These are phyloP conservation scores for Triticum urartu DNA, from an alignment of 176 grass and related monocot species.

Conservation along the genomic window DNA sequence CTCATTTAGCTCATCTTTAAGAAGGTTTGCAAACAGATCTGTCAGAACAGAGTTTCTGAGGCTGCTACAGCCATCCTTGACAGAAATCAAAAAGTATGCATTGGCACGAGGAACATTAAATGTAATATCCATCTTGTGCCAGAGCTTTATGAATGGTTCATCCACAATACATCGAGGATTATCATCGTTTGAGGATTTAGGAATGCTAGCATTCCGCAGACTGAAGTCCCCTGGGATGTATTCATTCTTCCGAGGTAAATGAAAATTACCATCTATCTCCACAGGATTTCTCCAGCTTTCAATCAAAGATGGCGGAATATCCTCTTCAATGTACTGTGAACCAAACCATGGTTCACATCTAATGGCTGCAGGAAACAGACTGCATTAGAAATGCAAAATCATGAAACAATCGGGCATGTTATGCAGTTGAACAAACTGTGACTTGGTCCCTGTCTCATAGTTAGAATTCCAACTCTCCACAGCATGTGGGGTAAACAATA, in stretches of 20 bases:
- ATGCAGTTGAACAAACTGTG: conserved; percentile 23
- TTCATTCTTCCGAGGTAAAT: conserved; percentile 86
- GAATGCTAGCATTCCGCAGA: conserved; percentile 53
- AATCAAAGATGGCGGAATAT: conserved; percentile 67
- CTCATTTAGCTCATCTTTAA: conserved; percentile 97
- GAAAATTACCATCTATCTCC: conserved; percentile 58
- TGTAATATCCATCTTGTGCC: conserved; percentile 87
- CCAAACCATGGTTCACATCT: conserved; percentile 93
- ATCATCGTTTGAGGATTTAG: conserved; percentile 38
- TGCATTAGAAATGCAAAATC: conserved; percentile 27
- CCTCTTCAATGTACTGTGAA: conserved; percentile 83
- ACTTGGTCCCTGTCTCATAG: background rate
- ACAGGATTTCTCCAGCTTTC: conserved; percentile 69
- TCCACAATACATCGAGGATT: conserved; percentile 74
- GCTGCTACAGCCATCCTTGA: conserved; percentile 75
- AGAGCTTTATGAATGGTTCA: conserved; percentile 80
- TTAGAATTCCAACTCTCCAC: background rate
- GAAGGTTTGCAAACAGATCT: conserved; percentile 83
- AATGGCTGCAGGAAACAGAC: conserved; percentile 60
- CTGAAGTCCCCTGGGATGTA: conserved; percentile 79
- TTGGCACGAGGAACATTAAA: conserved; percentile 94
- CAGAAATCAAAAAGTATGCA: conserved; percentile 80
- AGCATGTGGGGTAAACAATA: conserved; percentile 6
- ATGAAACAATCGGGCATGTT: conserved; percentile 4
- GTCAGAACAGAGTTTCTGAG: conserved; percentile 77